Evolutionary conservation across 306 rosid genomes (phyloP).

Genomic region (Ziziphus jujuba): DNA sequence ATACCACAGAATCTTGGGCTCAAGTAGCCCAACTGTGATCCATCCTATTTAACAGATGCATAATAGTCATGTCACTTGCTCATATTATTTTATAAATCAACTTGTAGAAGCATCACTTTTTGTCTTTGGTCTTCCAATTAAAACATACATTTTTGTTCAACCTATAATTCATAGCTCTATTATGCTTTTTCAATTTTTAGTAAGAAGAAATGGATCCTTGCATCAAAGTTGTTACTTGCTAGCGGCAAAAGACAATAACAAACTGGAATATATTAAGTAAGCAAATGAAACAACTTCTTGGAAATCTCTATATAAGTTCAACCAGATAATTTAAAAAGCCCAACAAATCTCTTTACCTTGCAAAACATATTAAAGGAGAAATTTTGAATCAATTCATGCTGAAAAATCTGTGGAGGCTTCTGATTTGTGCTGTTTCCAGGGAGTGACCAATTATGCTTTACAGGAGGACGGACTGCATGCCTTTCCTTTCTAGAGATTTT

Average conservation of each 20-base stretch:
- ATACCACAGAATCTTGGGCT: too few relatives aligned
- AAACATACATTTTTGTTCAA: background rate
- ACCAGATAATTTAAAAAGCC: slow-evolving; percentile 7
- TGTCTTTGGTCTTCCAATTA: background rate
- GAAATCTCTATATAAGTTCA: slow-evolving; percentile 4
- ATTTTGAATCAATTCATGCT: slow-evolving; percentile 92
- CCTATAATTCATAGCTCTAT: too few relatives aligned
- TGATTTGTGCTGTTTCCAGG: slow-evolving; percentile 58
- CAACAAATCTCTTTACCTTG: slow-evolving; percentile 57
- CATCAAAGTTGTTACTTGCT: too few relatives aligned
- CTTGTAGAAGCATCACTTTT: too few relatives aligned
- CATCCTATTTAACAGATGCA: too few relatives aligned
- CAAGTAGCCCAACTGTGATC: too few relatives aligned
- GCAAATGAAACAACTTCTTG: background rate
- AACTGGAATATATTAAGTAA: background rate
- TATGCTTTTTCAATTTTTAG: too few relatives aligned
- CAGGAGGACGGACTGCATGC: slow-evolving; percentile 92
- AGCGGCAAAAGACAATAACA: too few relatives aligned
- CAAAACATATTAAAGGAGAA: slow-evolving; percentile 94
- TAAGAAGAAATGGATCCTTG: too few relatives aligned
- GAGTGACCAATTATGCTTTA: slow-evolving; percentile 92
- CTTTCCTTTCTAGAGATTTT: slow-evolving; percentile 71
- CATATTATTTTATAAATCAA: too few relatives aligned
- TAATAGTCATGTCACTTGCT: too few relatives aligned
- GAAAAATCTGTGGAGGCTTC: slow-evolving; percentile 89